Evolutionary conservation across 192 early-diverging fungal species (phyloP), one percentile per base, ranked within the genome.

Genomic region (Ambispora gerdemannii): DNA sequence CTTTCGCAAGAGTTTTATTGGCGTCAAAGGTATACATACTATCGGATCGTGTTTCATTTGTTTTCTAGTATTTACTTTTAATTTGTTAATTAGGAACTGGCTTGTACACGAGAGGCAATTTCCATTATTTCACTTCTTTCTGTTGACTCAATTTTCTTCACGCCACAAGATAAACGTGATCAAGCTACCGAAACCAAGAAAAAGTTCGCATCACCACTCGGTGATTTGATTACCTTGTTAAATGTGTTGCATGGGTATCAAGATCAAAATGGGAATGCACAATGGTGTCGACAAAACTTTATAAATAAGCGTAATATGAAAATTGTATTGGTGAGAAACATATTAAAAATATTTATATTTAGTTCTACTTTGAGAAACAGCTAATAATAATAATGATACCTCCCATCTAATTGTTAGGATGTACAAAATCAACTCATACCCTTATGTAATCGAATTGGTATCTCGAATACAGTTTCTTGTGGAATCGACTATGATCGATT

Each of bases 261-360:
- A 70, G 82, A 84, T 27, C 91, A 90, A 4, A 82, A 92, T 22
- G 93, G 92, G 13, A 90, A 96, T 67, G 67, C 77, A 2, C 83
- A 84, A 25, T 99, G 97, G 97, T 99, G 95, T 77, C 74, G 82
- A 33, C 89, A 95, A 51, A 91, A 99, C 74, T 99, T 93, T 81
- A 86, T 99, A 56, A 95, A 93, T 74, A 81, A 77, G 6, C 79
- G 97, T 30, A 89, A 92, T 63, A 83, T 97, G 78, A 89, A 90
- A 53, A 89, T 94, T 73, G 92, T 92, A 3, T 71, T 92, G 77
- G 88, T 88, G 64, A 65, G 75, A 61, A 24, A 35, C n/a, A n/a
- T n/a, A n/a, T n/a, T n/a, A n/a, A n/a, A n/a, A n/a, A 0, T 15
- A 53, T 24, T 25, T 50, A 33, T 63, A 13, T 13, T 28, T 22